Evolutionary conservation across 2,329 filamentous ascomycete species (phyloP).

Genomic region (Fusarium poae): DNA sequence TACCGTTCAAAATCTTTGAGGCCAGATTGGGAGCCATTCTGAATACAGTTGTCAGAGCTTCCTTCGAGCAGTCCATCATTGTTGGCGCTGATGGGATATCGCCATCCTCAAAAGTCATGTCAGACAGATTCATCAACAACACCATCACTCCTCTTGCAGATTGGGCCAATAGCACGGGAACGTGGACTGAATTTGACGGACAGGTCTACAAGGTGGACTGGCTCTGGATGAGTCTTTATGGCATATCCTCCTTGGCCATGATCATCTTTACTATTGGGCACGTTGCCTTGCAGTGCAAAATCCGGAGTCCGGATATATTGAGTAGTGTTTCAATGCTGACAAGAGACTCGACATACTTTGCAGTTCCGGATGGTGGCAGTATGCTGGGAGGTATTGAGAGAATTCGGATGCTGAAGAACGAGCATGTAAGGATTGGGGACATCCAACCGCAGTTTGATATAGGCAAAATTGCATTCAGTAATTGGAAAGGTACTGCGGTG

Average conservation of each 20-base stretch:
- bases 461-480: neutral
- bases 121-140: neutral
- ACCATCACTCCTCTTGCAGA: neutral
- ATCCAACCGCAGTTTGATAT: neutral
- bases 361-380: neutral
- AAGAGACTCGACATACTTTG: neutral
- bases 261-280: neutral
- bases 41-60: neutral
- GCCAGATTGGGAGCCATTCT: neutral
- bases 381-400: neutral
- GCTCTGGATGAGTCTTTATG: neutral
- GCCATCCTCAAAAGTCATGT: neutral
- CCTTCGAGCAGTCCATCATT: neutral
- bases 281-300: neutral
- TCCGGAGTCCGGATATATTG: neutral
- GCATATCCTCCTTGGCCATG: neutral
- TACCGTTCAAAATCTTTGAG: neutral
- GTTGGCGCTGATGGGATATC: neutral
- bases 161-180: neutral
- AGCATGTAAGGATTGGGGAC: neutral
- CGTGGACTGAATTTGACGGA: neutral
- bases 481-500: neutral
- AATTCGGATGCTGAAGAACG: neutral
- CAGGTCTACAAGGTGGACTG: neutral
- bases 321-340: neutral